Percentiles rank a stretch among this genome's conserved stretches.
These are phyloP conservation scores for Suhomyces bolitotheri DNA, from an alignment of 1,139 yeast species.

Conservation along the genomic window DNA sequence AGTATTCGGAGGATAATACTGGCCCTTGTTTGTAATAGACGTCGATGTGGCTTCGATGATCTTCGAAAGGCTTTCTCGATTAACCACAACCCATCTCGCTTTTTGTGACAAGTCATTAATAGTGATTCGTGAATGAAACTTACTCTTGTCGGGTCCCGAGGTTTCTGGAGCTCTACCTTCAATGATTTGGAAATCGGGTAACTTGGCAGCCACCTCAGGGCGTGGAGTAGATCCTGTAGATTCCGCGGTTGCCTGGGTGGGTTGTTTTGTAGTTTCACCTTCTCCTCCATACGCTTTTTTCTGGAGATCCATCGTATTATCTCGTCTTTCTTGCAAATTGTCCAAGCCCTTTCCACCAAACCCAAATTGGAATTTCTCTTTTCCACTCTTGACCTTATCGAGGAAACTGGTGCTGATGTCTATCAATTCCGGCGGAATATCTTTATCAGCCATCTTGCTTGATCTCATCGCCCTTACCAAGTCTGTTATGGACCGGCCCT, in stretches of 20 bases:
- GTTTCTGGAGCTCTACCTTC: slow-evolving; percentile 62
- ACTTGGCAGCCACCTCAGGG: slow-evolving; percentile 14
- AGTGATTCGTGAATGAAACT: slow-evolving; percentile 68
- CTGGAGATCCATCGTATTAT: slow-evolving; percentile 54
- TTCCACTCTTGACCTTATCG: slow-evolving; percentile 66
- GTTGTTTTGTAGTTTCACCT: not conserved
- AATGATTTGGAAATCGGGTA: slow-evolving; percentile 51
- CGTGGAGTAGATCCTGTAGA: slow-evolving; percentile 3
- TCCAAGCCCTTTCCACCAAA: slow-evolving; percentile 95
- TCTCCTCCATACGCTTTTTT: slow-evolving; percentile 36
- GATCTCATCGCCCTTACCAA: slow-evolving; percentile 66
- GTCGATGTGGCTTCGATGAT: slow-evolving; percentile 74
- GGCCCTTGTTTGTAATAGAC: slow-evolving; percentile 83
- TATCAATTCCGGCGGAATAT: slow-evolving; percentile 51
- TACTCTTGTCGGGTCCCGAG: slow-evolving; percentile 61
- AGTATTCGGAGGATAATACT: slow-evolving; percentile 62
- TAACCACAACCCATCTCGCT: slow-evolving; percentile 81
- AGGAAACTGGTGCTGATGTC: slow-evolving; percentile 58
- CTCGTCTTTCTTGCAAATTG: slow-evolving; percentile 70
- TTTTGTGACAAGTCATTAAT: slow-evolving; percentile 86
- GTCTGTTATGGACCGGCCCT: slow-evolving; percentile 71
- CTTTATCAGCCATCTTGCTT: slow-evolving; percentile 45
- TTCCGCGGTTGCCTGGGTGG: not conserved
- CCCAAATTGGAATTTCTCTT: slow-evolving; percentile 68
- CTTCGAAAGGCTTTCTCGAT: slow-evolving; percentile 61